Evolutionary conservation across 2,329 filamentous ascomycete genomes (phyloP), one percentile per base, ranked within the genome.

Genomic region (Colletotrichum sidae): DNA sequence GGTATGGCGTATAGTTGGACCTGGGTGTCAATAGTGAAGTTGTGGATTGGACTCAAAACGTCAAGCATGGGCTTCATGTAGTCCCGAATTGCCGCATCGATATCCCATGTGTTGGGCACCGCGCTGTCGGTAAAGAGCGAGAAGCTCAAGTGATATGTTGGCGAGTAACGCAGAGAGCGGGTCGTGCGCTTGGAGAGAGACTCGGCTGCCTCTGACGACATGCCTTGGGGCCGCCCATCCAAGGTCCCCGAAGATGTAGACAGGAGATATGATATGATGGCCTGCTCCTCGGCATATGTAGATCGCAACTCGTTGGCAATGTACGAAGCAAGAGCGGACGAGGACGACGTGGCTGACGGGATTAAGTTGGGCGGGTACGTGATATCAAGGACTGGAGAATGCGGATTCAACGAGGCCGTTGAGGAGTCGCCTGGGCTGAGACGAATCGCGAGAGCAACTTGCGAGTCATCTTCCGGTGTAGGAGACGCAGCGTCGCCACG

Each of bases 1-100:
- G 88, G 86, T 2, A 83, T 80, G n/a, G 96, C 95, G 74, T 97
- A 97, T 0, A 98, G 86, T 78, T 99, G 96, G 3, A 99, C 92
- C 78, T 99, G 96, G 0, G 94, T 97, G 74, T 98, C 94, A 54
- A 98, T 90, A 12, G 94, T 97, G 73, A 99, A 98, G 76, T 96
- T 95, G 81, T 94, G 96, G 69, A 97, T 96, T 1, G 90, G 85
- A 0, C 89, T 87, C 35, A 98, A 86, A 34, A 93, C 89, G 47
- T 92, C 85, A 0, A 99, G 84, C 51, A 98, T 84, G 0, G 96
- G 95, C 57, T 87, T 83, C 77, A 99, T 89, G 77, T 97, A 95
- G 69, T 92, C 86, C 33, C 90, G 85, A 9, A 98, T 85, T 0
- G 95, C 94, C 41, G 86, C 79, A 69, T 97, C 92, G 55, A 98